Percentiles rank a stretch among this genome's conserved stretches.
Evolutionary conservation across 2,329 filamentous ascomycete genomes (phyloP).

Genomic region (Penicillium brasilianum): DNA sequence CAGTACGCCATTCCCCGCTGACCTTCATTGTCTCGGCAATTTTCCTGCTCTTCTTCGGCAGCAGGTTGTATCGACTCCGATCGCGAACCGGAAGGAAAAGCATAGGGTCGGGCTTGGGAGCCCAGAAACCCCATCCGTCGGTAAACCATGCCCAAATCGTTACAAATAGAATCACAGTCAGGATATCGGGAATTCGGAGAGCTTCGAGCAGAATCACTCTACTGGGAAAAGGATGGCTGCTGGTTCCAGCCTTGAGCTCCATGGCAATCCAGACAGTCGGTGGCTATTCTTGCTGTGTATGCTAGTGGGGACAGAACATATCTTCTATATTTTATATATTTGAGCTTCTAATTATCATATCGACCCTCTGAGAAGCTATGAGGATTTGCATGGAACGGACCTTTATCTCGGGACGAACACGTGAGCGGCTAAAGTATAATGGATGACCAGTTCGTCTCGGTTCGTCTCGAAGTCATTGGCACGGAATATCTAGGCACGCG

Average conservation of each 20-base stretch:
- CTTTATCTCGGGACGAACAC: background rate
- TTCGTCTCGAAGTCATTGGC: background rate
- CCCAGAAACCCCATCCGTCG: slow-evolving; percentile 1
- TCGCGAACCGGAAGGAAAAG: slow-evolving; percentile 1
- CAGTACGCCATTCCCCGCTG: background rate
- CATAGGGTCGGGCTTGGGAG: background rate
- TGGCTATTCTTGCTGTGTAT: slow-evolving; percentile 1
- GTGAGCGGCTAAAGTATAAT: background rate
- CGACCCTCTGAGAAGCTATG: background rate
- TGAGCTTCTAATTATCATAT: background rate
- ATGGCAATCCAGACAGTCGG: background rate
- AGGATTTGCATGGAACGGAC: background rate
- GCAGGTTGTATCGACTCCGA: background rate
- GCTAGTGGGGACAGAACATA: slow-evolving; percentile 1
- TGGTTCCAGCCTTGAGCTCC: background rate
- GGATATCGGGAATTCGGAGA: background rate
- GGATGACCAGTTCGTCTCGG: background rate
- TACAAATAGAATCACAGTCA: background rate
- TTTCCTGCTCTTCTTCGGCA: background rate
- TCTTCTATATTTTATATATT: background rate
- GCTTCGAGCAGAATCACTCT: background rate
- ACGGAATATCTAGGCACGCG: background rate
- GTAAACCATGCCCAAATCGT: background rate
- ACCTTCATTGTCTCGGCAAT: slow-evolving; percentile 3
- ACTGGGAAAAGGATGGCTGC: background rate